Base-by-base conservation (phyloP, 2,329 filamentous ascomycete species). In the Anthostomella pinea region DNA sequence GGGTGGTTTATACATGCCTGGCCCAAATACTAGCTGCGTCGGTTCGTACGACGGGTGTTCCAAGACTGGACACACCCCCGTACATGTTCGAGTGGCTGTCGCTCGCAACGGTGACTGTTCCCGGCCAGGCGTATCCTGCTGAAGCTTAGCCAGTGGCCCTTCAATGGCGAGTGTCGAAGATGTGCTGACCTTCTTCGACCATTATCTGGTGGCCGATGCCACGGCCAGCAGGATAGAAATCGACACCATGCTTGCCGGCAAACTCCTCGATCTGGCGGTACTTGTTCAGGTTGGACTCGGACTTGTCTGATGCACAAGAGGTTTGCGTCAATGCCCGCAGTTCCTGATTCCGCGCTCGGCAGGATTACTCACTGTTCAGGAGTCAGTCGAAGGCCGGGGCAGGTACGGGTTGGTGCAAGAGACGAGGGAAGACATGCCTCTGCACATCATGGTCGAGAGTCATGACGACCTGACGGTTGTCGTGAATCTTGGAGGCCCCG, bases 161-260 rank as follows among this genome's bases (percentile, higher is more conserved):
- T 6, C 20, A 15, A 33, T n/a, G 18, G 3, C 29, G 16, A 30
- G 29, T 10, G 15, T n/a, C 15, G 11, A 8, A 9, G 21, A 23
- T 13, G n/a, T 19, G 15, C 23, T 21, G 4, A 10, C 81, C 83
- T 60, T 87, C 87, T 60, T 95, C 89, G 0, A 95, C 78, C 85
- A 93, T 89, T 50, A 91, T 83, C 62, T 96, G 91, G 60, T 96
- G 91, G 0, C 89, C 90, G 54, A 95, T 95, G 9, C 87, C 87
- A 28, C 79, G 65, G 1, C 86, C 87, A 1, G 87, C 83, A 1
- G 81, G 81, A 53, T 83, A 95, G 58, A 90, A 89, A 39, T 81
- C 71, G 1, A 94, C 75, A 2, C 85, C 85, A 40, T 96, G 87
- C 44, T 79, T 72, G 54, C 75, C 72, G 1, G 87, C 91, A 64